Conservation (phyloP, 139 green algal species). For the Chlamydomonas sp. region DNA sequence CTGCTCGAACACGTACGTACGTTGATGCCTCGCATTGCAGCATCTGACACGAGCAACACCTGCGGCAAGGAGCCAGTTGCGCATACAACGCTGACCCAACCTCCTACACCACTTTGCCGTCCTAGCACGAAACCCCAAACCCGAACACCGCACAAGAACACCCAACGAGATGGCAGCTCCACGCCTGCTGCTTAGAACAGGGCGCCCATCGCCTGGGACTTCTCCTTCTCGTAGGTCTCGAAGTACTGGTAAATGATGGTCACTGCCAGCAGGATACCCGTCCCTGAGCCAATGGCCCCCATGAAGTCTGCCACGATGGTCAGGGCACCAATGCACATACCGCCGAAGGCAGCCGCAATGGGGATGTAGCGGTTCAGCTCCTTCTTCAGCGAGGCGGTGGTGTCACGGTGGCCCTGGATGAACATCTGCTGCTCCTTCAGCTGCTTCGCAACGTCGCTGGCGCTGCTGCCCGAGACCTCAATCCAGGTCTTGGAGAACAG, state of each 20-base stretch:
- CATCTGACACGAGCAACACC: too few species aligned
- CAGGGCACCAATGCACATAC: conserved; percentile 99
- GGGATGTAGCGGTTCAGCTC: conserved; percentile 93
- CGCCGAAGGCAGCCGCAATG: conserved; percentile 92
- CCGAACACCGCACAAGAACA: background rate
- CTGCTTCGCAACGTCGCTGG: conserved; percentile 97
- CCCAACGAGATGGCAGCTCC: too few species aligned
- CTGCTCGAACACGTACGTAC: too few species aligned
- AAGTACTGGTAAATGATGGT: conserved; percentile 98
- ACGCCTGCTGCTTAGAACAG: conserved; percentile 53
- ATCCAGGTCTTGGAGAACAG: conserved; percentile 99
- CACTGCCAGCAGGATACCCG: conserved; percentile 97
- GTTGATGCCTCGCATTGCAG: too few species aligned
- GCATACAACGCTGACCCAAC: too few species aligned
- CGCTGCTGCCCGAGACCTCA: conserved; percentile 96
- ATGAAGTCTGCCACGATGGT: conserved; percentile 99
- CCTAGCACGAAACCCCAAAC: too few species aligned
- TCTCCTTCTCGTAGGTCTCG: conserved; percentile 91
- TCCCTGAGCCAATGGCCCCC: conserved; percentile 93
- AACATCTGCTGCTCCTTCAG: conserved; percentile 98
- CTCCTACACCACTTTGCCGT: too few species aligned
- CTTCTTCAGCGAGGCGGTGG: conserved; percentile 88
- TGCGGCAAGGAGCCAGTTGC: too few species aligned
- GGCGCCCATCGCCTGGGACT: conserved; percentile 53
- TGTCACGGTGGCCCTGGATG: conserved; percentile 92